A percentile compares a stretch with the other conserved stretches of the same genome.
Evolutionary conservation across 1,139 yeast species (phyloP).

Genomic region (Nakaseomyces nivariensis): DNA sequence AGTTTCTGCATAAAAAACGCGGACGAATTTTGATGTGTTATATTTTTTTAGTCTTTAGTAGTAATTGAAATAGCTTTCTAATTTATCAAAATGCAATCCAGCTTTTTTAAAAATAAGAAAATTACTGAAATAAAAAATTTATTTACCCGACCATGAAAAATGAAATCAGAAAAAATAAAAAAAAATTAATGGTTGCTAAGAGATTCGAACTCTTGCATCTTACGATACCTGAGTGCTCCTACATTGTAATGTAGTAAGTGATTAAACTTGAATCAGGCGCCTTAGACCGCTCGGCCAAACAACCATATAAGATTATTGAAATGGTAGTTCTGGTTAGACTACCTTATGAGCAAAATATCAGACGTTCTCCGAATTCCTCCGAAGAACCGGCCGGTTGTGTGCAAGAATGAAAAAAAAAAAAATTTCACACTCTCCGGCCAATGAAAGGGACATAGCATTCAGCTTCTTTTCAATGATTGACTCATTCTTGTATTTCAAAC

Average conservation of each 20-base stretch:
- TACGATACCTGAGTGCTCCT: conserved; percentile 9
- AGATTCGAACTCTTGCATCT: conserved; percentile 9
- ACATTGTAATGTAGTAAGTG: conserved; percentile 4
- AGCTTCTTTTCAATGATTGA: too few relatives aligned
- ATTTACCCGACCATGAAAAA: neutral
- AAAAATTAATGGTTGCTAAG: conserved; percentile 6
- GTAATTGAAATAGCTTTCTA: too few relatives aligned
- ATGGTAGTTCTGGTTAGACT: neutral
- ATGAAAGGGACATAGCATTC: too few relatives aligned
- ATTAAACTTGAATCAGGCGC: conserved; percentile 6
- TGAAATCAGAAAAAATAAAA: neutral
- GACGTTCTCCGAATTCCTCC: neutral
- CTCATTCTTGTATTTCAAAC: too few relatives aligned
- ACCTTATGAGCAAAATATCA: too few relatives aligned
- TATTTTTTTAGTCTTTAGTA: too few relatives aligned
- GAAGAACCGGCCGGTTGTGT: neutral
- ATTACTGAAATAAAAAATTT: neutral
- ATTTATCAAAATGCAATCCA: too few relatives aligned
- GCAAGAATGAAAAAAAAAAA: too few relatives aligned
- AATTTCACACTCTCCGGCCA: too few relatives aligned
- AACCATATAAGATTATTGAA: conserved; percentile 1
- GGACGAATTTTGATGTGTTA: too few relatives aligned
- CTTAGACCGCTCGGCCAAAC: conserved; percentile 8
- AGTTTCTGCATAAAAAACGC: neutral
- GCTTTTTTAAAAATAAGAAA: too few relatives aligned